These are phyloP conservation scores for Leishmania martiniquensis DNA, from an alignment of 208 protist species.

Conservation along the genomic window DNA sequence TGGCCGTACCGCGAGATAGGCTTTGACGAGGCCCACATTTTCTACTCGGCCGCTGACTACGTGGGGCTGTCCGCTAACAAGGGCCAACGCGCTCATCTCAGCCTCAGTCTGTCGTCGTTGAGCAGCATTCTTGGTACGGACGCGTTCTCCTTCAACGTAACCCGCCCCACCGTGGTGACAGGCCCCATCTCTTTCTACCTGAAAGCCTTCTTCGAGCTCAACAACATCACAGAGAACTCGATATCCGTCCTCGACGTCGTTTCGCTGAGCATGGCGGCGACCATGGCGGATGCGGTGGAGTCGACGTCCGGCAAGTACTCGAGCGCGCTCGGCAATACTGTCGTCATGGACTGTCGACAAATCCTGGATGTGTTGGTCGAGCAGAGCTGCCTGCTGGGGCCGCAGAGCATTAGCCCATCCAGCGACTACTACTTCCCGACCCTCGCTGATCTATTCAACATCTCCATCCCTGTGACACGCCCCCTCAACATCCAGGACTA, in stretches of 20 bases:
- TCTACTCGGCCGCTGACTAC: constrained; percentile 62
- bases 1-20: constrained; percentile 84
- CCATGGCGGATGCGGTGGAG: constrained; percentile 77
- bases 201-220: constrained; percentile 43
- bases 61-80: constrained; percentile 57
- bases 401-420: constrained; percentile 18
- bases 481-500: constrained; percentile 58
- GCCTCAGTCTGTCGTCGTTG: constrained; percentile 24
- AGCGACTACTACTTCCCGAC: constrained; percentile 38
- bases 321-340: constrained; percentile 87
- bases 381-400: constrained; percentile 34
- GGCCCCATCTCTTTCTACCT: constrained; percentile 27
- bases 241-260: constrained; percentile 39
- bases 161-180: constrained; percentile 27
- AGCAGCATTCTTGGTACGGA: constrained; percentile 1
- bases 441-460: constrained; percentile 29
- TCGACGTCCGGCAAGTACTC: constrained; percentile 91
- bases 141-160: constrained; percentile 23
- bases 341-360: constrained; percentile 82
- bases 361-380: constrained; percentile 42
- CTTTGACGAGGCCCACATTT: constrained; percentile 85
- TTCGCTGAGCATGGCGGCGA: constrained; percentile 24
- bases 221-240: constrained; percentile 48
- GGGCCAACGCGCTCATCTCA: constrained; percentile 67
- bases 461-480: constrained; percentile 11